Conservation (phyloP, 495 filamentous ascomycete species). For the Talaromyces stipitatus region DNA sequence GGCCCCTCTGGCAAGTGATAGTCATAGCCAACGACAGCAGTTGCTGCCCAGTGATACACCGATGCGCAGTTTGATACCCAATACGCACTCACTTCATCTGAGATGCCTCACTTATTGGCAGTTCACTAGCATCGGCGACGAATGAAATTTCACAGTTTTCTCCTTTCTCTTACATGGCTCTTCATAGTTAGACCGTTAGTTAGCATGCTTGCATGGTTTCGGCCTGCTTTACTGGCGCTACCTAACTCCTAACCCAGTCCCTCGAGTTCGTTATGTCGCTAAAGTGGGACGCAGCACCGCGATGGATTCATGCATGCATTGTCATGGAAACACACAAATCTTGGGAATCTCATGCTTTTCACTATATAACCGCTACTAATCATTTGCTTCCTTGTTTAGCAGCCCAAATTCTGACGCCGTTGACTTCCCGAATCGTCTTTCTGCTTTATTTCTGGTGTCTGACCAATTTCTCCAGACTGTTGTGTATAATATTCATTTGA, state of each 20-base stretch:
- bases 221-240: slow-evolving; percentile 7
- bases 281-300: too few species aligned
- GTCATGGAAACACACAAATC: slow-evolving; percentile 27
- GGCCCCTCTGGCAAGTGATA: not conserved
- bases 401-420: not conserved
- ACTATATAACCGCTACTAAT: slow-evolving; percentile 10
- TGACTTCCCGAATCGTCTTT: slow-evolving; percentile 3
- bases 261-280: slow-evolving; percentile 5
- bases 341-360: slow-evolving; percentile 3
- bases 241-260: too few species aligned
- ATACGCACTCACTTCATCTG: slow-evolving; percentile 11
- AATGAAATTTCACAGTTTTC: slow-evolving; percentile 19
- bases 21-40: not conserved
- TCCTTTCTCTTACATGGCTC: slow-evolving; percentile 9
- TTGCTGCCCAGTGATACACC: slow-evolving; percentile 15
- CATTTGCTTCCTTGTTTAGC: slow-evolving; percentile 1
- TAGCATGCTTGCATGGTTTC: too few species aligned
- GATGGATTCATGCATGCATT: not conserved
- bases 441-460: slow-evolving; percentile 14
- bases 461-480: slow-evolving; percentile 29
- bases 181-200: not conserved
- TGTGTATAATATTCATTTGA: slow-evolving; percentile 9
- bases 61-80: slow-evolving; percentile 33
- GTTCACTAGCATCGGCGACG: slow-evolving; percentile 13
- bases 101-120: slow-evolving; percentile 25